Conservation (phyloP, 805 yeast species). For the Barnettozyma sp. region DNA sequence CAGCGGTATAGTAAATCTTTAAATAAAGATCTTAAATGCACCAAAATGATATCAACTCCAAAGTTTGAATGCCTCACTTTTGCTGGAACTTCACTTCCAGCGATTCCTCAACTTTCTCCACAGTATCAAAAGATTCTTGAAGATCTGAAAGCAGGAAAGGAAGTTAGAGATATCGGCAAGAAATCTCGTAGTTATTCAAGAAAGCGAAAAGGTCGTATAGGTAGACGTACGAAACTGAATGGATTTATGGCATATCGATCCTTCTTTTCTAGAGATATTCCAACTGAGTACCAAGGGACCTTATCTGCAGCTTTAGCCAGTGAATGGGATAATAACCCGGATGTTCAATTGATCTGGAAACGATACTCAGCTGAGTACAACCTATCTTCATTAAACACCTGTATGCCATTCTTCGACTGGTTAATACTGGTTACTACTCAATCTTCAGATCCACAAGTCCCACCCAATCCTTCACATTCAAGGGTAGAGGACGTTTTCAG, state of each 20-base stretch:
- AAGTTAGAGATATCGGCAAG: background rate
- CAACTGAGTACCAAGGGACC: constrained; percentile 21
- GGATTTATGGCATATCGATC: constrained; percentile 30
- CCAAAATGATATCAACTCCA: background rate
- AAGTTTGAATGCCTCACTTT: background rate
- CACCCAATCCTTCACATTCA: background rate
- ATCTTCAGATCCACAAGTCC: background rate
- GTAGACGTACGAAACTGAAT: constrained; percentile 19
- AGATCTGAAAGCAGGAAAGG: background rate
- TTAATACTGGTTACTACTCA: background rate
- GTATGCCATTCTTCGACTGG: constrained; percentile 9
- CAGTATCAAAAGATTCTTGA: background rate
- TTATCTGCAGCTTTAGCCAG: constrained; percentile 24
- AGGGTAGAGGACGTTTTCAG: background rate
- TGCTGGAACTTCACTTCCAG: background rate
- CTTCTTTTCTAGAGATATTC: constrained; percentile 25
- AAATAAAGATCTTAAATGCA: background rate
- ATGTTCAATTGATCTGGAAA: constrained; percentile 25
- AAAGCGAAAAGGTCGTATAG: background rate
- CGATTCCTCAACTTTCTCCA: background rate
- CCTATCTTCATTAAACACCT: background rate
- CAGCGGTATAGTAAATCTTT: background rate
- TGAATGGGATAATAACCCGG: constrained; percentile 25
- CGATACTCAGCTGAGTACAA: constrained; percentile 27
- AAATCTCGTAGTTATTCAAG: background rate